Base-by-base conservation (phyloP, 768 basidiomycete genomes). In the Tulasnella sp. region DNA sequence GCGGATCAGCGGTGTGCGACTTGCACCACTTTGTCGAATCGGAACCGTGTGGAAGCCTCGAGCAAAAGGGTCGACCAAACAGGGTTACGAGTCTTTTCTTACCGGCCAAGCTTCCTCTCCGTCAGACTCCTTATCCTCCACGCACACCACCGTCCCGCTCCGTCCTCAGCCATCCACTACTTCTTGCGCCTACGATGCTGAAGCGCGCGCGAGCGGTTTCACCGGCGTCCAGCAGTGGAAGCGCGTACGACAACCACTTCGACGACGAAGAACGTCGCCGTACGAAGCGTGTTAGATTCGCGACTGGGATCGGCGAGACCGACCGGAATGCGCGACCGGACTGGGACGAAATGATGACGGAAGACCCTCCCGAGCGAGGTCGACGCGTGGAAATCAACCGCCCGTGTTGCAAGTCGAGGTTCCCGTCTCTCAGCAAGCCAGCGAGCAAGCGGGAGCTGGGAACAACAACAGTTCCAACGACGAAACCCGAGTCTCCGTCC, bases 121-220 rank as follows among this genome's bases (percentile, higher is more conserved):
- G n/a, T n/a, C n/a, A n/a, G n/a, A n/a, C n/a, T n/a, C n/a, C n/a
- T n/a, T n/a, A n/a, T n/a, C n/a, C n/a, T n/a, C n/a, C n/a, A n/a
- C n/a, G n/a, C n/a, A n/a, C n/a, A n/a, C n/a, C n/a, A n/a, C n/a
- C n/a, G n/a, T n/a, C n/a, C n/a, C n/a, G n/a, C n/a, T n/a, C n/a
- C n/a, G n/a, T n/a, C 63, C n/a, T 35, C 63, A 34, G 6, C 14
- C 63, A 7, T 64, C 63, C 63, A 64, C 63, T 32, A 64, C 63
- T n/a, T n/a, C n/a, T n/a, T 12, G 37, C 63, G 8, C 63, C 37
- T n/a, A 4, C 42, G 42, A 69, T 69, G 42, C 41, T 42, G 42
- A 69, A 69, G n/a, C 68, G 68, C 32, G 34, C 68, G 5, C 40
- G 68, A 69, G 39, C 40, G n/a, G 34, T 47, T 17, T 69, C 68